phyloP scores from a whole-genome alignment of 331 rosid genomes.

The Rosa hybrid region DNA sequence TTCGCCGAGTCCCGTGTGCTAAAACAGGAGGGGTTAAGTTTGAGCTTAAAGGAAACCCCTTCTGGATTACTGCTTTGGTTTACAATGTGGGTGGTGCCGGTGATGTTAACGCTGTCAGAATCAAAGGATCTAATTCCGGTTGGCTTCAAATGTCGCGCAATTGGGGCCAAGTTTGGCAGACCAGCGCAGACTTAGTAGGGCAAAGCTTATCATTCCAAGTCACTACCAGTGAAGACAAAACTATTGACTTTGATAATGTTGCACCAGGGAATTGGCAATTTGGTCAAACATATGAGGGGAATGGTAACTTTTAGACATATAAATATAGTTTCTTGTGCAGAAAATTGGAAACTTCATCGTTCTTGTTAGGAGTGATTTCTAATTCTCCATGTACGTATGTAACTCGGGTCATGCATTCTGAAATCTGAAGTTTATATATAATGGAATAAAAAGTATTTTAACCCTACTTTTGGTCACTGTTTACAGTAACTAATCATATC shows the following conservation, averaged over 20 bases:
- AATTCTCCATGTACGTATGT: no score
- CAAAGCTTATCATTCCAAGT: conserved; percentile 12
- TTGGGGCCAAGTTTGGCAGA: conserved; percentile 16
- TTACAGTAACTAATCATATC: no score
- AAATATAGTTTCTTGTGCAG: no score
- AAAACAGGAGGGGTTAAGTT: conserved; percentile 2
- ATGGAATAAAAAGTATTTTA: no score
- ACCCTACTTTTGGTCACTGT: no score
- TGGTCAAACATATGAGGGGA: conserved; percentile 6
- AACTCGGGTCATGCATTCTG: no score
- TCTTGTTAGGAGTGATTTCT: no score
- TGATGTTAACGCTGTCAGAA: background rate
- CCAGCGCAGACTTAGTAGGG: background rate
- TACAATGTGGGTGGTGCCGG: conserved; percentile 8
- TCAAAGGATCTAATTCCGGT: conserved; percentile 8
- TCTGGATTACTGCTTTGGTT: background rate
- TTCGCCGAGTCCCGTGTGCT: background rate
- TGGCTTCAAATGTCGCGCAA: conserved; percentile 18
- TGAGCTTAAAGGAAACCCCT: conserved; percentile 22
- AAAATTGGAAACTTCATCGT: no score
- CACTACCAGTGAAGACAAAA: background rate
- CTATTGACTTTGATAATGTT: background rate
- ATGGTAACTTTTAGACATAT: background rate
- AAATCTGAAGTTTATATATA: no score
- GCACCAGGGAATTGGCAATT: conserved; percentile 9